Evolutionary conservation across 2,329 filamentous ascomycete genomes (phyloP), one percentile per base, ranked within the genome.

Genomic region (Salinomyces thailandicus): DNA sequence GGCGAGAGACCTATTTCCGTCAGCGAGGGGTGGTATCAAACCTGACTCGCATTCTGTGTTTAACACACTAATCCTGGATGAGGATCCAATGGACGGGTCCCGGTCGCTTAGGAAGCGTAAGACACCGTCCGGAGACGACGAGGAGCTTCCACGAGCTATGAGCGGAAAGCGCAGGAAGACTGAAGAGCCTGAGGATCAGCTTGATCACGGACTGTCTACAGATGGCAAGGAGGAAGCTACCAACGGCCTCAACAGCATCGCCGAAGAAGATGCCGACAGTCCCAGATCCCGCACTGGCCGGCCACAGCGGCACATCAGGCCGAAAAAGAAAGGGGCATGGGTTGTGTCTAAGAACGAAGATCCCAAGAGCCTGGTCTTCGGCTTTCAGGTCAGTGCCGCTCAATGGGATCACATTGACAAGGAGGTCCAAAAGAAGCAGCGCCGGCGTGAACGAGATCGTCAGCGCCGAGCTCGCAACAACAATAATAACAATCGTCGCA

Each of bases 91-190:
- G 64, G 81, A 89, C 58, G 82, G 80, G 31, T 79, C 84, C 6
- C 79, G 85, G 36, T 74, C 82, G 19, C 64, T 93, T 41, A 74
- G 87, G 42, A 77, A 87, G 36, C 93, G 89, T 59, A 79, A 84
- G 13, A 85, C 84, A 1, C 81, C 82, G 3, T 73, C 76, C 39
- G 67, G 84, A 44, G 70, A 81, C 47, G 64, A 66, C 12, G 60
- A 59, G 11, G 52, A 57, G 17, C 36, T 64, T 12, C 48, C 51
- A 28, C 53, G 61, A 36, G 52, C 36, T 36, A 36, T 45, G 8
- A 58, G 53, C 15, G 55, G 63, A 33, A 69, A 66, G 49, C 63
- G 63, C 38, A 58, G 60, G 29, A 58, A 60, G 38, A 55, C 60
- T 53, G 18, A 58, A 58, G 35, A 39, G 15, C 36, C 48, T 8